Conservation (phyloP, 192 early-diverging fungal species). For the Gigaspora rosea region DNA sequence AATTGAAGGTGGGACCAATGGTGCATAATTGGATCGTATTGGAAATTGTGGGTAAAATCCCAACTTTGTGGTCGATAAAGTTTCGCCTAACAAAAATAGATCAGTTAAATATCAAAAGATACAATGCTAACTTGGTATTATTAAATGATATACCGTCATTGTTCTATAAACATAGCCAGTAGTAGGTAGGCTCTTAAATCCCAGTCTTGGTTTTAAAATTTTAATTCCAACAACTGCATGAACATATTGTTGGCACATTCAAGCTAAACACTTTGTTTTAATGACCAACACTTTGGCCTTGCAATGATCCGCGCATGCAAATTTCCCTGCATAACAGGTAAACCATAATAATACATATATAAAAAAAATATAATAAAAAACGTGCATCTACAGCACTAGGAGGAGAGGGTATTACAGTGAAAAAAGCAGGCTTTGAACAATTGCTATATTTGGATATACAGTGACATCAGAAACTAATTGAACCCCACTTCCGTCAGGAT, state of each 20-base stretch:
- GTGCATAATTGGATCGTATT: too few relatives aligned
- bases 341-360: conserved; percentile 20
- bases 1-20: too few relatives aligned
- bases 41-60: too few relatives aligned
- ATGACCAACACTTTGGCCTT: not conserved
- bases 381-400: conserved; percentile 10
- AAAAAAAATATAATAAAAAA: conserved; percentile 4
- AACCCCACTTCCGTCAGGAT: not conserved
- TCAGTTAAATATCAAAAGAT: conserved; percentile 15
- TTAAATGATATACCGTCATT: conserved; percentile 25
- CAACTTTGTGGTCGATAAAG: not conserved
- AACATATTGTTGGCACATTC: conserved; percentile 2
- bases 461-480: not conserved
- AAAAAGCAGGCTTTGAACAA: not conserved
- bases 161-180: conserved; percentile 22
- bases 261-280: conserved; percentile 7
- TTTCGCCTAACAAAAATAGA: conserved; percentile 16
- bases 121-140: conserved; percentile 25
- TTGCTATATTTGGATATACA: not conserved
- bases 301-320: conserved; percentile 19
- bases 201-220: conserved; percentile 7
- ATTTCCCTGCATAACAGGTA: conserved; percentile 23
- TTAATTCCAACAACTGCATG: conserved; percentile 7
- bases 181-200: conserved; percentile 1
- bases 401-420: conserved; percentile 5